Conservation (phyloP, 208 protist species). For the Trypanosoma mega region DNA sequence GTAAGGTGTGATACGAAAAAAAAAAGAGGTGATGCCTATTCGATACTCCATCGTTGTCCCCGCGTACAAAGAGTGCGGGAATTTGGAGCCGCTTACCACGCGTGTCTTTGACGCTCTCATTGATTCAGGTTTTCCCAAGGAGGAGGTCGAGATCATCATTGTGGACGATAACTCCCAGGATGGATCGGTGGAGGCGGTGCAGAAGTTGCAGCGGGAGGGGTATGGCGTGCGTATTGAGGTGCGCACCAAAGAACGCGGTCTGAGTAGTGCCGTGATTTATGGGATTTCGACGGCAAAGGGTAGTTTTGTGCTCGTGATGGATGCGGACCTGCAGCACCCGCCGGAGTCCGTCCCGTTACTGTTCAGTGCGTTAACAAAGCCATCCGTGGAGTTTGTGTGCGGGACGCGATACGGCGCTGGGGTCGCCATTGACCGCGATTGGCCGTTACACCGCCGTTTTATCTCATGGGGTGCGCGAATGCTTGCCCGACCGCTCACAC, state of each 20-base stretch:
- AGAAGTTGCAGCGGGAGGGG: constrained; percentile 52
- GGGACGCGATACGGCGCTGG: constrained; percentile 85
- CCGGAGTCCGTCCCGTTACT: constrained; percentile 78
- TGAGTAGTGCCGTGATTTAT: constrained; percentile 89
- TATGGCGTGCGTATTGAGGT: constrained; percentile 79
- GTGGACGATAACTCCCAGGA: constrained; percentile 91
- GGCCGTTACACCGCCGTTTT: constrained; percentile 83
- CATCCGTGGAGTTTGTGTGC: constrained; percentile 81
- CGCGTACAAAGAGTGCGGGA: constrained; percentile 85
- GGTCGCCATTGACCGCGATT: constrained; percentile 80
- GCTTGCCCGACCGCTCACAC: constrained; percentile 82
- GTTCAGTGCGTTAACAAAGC: constrained; percentile 51
- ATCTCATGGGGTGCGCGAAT: constrained; percentile 86
- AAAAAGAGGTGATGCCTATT: constrained; percentile 27
- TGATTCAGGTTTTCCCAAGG: constrained; percentile 34
- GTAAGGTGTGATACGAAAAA: too few relatives aligned
- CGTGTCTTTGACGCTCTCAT: constrained; percentile 68
- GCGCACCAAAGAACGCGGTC: constrained; percentile 74
- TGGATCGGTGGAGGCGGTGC: constrained; percentile 78
- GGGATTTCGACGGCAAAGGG: constrained; percentile 63
- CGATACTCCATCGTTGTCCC: constrained; percentile 84
- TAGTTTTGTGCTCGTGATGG: constrained; percentile 85
- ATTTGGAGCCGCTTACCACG: constrained; percentile 70
- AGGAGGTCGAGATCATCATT: constrained; percentile 74
- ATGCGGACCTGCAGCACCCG: constrained; percentile 93